These are phyloP conservation scores for Suillus brevipes DNA, from an alignment of 768 basidiomycete species.

Conservation along the genomic window DNA sequence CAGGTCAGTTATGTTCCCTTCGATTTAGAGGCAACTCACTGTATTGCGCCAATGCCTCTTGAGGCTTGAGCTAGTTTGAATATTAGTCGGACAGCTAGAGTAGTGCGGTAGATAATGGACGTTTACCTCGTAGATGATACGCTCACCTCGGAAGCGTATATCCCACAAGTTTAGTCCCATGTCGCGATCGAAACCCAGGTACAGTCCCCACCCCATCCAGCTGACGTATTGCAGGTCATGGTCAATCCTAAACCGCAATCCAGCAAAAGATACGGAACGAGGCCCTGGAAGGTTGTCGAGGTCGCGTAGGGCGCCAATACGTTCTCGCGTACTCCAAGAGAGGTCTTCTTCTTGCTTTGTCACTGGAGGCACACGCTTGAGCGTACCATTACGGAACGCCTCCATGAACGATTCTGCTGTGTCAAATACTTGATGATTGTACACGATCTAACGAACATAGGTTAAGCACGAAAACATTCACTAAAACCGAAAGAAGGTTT, in stretches of 20 bases:
- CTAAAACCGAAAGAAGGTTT: not conserved
- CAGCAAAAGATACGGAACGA: conserved; percentile 59
- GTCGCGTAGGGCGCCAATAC: conserved; percentile 43
- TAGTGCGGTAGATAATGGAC: not conserved
- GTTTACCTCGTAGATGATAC: conserved; percentile 60
- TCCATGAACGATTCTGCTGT: conserved; percentile 48
- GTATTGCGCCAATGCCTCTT: conserved; percentile 64
- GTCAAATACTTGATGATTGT: conserved; percentile 58
- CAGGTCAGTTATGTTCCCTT: not conserved
- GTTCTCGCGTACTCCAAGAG: conserved; percentile 49
- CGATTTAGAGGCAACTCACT: conserved; percentile 30
- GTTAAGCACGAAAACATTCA: conserved; percentile 2
- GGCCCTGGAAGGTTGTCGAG: conserved; percentile 66
- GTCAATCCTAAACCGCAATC: conserved; percentile 58
- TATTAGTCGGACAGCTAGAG: not conserved
- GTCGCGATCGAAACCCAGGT: conserved; percentile 64
- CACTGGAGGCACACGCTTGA: conserved; percentile 42
- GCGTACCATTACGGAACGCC: conserved; percentile 54
- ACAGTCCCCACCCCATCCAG: conserved; percentile 70
- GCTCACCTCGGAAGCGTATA: conserved; percentile 53
- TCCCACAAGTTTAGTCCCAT: conserved; percentile 70
- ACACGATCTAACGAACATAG: conserved; percentile 43
- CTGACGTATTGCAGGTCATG: conserved; percentile 49
- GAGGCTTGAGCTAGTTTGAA: conserved; percentile 48
- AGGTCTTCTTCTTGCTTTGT: conserved; percentile 34